phyloP scores from a whole-genome alignment of 495 filamentous ascomycete genomes.

The Elaphomyces granulatus region DNA sequence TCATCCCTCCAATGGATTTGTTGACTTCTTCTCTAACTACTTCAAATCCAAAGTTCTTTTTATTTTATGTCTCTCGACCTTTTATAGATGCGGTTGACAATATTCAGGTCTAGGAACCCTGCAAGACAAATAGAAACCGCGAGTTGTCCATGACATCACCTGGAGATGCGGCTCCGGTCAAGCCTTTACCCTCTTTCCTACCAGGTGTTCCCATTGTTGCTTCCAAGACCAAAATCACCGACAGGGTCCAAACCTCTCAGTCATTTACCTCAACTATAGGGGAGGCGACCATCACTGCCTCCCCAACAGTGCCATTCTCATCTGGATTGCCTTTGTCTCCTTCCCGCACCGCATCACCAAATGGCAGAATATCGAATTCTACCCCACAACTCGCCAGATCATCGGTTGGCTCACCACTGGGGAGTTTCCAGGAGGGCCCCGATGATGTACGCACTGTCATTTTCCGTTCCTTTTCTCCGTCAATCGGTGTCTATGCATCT shows the following conservation, averaged over 20 bases:
- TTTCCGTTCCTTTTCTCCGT: constrained; percentile 70
- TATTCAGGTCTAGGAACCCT: background rate
- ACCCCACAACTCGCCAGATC: constrained; percentile 43
- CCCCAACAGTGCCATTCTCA: constrained; percentile 27
- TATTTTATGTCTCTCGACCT: background rate
- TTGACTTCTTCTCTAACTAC: background rate
- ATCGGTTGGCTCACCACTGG: constrained; percentile 37
- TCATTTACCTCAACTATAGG: constrained; percentile 34
- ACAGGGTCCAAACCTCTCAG: constrained; percentile 23
- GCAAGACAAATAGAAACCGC: constrained; percentile 2
- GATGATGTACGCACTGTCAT: constrained; percentile 62
- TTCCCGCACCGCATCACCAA: constrained; percentile 44
- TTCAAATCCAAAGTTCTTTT: background rate
- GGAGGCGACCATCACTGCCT: constrained; percentile 38
- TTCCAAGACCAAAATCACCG: constrained; percentile 35
- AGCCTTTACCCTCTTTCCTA: constrained; percentile 44
- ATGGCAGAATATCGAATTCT: constrained; percentile 40
- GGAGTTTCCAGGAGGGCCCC: constrained; percentile 34
- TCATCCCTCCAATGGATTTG: background rate
- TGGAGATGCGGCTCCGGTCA: constrained; percentile 45
- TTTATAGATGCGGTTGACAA: constrained; percentile 4
- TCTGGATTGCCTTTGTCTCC: constrained; percentile 32
- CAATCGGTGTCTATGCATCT: constrained; percentile 72
- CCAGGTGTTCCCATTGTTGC: constrained; percentile 36
- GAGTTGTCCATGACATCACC: constrained; percentile 45